These are phyloP conservation scores for Plasmodium gaboni DNA, from an alignment of 169 alveolate genomes.

Conservation along the genomic window DNA sequence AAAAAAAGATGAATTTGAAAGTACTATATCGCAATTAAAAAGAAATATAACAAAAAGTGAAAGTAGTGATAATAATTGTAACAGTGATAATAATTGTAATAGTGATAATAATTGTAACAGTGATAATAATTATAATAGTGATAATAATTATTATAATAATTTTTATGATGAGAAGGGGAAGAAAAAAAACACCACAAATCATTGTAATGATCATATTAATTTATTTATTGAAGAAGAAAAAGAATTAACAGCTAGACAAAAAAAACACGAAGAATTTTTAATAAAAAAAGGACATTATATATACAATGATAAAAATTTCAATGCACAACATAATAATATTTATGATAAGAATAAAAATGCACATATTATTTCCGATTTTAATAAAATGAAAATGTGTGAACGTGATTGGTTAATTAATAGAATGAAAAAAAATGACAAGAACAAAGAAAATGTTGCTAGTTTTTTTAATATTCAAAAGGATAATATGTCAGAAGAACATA, in stretches of 20 bases:
- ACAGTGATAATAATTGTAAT: too few relatives aligned
- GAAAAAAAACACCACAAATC: not conserved
- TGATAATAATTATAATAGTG: not conserved
- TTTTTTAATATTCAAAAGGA: not conserved
- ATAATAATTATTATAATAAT: not conserved
- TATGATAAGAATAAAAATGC: conserved; percentile 65
- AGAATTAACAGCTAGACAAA: conserved; percentile 58
- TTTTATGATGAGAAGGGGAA: too few relatives aligned
- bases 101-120: too few relatives aligned
- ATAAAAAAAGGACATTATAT: conserved; percentile 69
- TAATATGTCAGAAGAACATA: conserved; percentile 7
- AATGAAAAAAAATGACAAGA: not conserved
- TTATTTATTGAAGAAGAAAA: conserved; percentile 68
- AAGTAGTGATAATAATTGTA: not conserved
- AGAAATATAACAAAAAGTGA: conserved; percentile 24
- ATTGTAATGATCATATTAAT: conserved; percentile 32
- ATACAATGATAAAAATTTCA: conserved; percentile 42
- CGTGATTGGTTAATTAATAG: conserved; percentile 40
- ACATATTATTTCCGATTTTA: conserved; percentile 56
- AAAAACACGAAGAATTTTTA: conserved; percentile 72
- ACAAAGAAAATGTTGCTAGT: not conserved
- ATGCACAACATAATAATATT: conserved; percentile 32
- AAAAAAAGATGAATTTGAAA: conserved; percentile 33
- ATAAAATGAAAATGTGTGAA: conserved; percentile 42
- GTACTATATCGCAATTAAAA: conserved; percentile 10